These are phyloP conservation scores for Diplodia corticola DNA, from an alignment of 2,329 filamentous ascomycete genomes.

Conservation along the genomic window DNA sequence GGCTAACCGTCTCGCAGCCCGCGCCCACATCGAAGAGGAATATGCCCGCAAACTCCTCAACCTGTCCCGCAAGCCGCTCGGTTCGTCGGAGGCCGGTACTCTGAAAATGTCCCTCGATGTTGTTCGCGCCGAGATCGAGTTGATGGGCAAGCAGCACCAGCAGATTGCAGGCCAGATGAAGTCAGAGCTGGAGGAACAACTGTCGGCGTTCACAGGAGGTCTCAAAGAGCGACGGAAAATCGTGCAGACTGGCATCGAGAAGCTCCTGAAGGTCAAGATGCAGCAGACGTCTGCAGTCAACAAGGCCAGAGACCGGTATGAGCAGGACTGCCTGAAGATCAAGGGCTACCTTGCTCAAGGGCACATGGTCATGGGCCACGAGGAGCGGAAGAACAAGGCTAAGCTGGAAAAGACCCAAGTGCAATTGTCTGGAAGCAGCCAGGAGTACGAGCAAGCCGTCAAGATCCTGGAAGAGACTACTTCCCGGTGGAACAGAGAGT, in stretches of 20 bases:
- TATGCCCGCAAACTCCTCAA: slow-evolving; percentile 87
- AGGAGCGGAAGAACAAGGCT: slow-evolving; percentile 97
- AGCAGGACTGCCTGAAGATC: slow-evolving; percentile 97
- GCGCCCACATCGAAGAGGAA: slow-evolving; percentile 93
- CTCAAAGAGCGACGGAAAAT: slow-evolving; percentile 98
- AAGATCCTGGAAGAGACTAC: slow-evolving; percentile 95
- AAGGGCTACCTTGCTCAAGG: slow-evolving; percentile 98
- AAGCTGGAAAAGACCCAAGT: slow-evolving; percentile 99
- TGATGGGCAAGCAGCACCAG: slow-evolving; percentile 91
- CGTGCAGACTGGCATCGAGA: slow-evolving; percentile 90
- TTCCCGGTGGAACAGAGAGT: slow-evolving; percentile 93
- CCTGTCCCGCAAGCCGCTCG: slow-evolving; percentile 83
- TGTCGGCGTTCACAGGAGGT: slow-evolving; percentile 85
- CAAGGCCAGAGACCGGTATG: slow-evolving; percentile 92
- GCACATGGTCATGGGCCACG: slow-evolving; percentile 99
- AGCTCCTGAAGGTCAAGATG: slow-evolving; percentile 87
- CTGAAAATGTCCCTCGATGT: slow-evolving; percentile 83
- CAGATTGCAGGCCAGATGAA: slow-evolving; percentile 93
- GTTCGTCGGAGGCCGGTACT: slow-evolving; percentile 82
- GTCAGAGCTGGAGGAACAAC: slow-evolving; percentile 88
- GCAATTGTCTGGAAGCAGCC: slow-evolving; percentile 85
- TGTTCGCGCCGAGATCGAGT: slow-evolving; percentile 83
- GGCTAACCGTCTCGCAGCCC: slow-evolving; percentile 55
- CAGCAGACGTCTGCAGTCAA: slow-evolving; percentile 90
- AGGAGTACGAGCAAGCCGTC: slow-evolving; percentile 89